Evolutionary conservation across 352 stramenopile genomes (phyloP).

Genomic region (Phytophthora pisi): DNA sequence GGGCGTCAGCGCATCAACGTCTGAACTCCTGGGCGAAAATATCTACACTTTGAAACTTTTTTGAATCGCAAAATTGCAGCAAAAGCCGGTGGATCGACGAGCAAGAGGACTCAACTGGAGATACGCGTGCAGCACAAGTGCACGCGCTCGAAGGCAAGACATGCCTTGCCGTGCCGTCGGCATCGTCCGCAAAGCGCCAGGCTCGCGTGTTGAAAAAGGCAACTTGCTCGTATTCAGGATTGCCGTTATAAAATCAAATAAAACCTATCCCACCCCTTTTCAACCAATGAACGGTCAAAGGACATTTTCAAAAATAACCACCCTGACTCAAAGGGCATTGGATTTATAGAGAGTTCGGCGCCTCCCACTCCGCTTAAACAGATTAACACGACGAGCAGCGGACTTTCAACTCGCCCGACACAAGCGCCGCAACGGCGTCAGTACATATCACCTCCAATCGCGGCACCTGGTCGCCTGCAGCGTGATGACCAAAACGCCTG

Average conservation of each 20-base stretch:
- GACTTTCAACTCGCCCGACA: background rate
- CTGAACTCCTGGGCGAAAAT: background rate
- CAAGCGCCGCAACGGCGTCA: too few species aligned
- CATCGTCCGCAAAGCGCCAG: background rate
- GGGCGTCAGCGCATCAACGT: slow-evolving; percentile 17
- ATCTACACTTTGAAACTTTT: background rate
- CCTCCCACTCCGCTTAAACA: background rate
- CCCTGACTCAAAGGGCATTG: background rate
- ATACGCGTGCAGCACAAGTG: background rate
- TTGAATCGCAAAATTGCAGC: background rate
- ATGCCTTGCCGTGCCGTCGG: background rate
- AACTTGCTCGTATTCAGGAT: background rate
- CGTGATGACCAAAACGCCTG: background rate
- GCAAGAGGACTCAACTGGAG: background rate
- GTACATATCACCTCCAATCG: too few species aligned
- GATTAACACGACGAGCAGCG: background rate
- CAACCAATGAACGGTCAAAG: background rate
- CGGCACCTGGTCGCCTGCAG: background rate
- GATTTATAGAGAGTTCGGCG: background rate
- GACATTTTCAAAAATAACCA: background rate
- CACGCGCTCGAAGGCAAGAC: background rate
- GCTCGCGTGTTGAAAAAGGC: background rate
- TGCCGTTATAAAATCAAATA: background rate
- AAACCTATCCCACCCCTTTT: background rate
- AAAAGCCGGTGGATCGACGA: background rate